Evolutionary conservation across 805 yeast genomes (phyloP).

Genomic region (Candida odintsovae): DNA sequence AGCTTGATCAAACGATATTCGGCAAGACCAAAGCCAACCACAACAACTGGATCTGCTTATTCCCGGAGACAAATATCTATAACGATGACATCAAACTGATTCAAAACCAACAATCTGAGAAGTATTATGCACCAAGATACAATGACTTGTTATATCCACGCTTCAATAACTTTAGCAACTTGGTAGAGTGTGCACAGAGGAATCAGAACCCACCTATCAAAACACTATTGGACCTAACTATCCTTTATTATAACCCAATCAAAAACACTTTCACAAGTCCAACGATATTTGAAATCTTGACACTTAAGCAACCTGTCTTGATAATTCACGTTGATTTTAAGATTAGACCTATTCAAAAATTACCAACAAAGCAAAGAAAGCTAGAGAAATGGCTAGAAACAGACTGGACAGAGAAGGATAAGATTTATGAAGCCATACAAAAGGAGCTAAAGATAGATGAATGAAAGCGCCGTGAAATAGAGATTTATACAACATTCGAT

Average conservation of each 20-base stretch:
- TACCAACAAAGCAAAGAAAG: slow-evolving; percentile 48
- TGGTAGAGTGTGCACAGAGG: slow-evolving; percentile 24
- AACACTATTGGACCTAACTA: slow-evolving; percentile 28
- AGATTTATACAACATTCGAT: no score
- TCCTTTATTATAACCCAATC: slow-evolving; percentile 32
- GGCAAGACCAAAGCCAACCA: slow-evolving; percentile 27
- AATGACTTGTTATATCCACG: slow-evolving; percentile 72
- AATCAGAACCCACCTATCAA: slow-evolving; percentile 10
- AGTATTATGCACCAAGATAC: slow-evolving; percentile 55
- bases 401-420: slow-evolving; percentile 69
- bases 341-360: slow-evolving; percentile 33
- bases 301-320: slow-evolving; percentile 26
- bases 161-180: slow-evolving; percentile 50
- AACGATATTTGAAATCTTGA: slow-evolving; percentile 31
- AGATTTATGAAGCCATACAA: slow-evolving; percentile 34
- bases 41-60: slow-evolving; percentile 62
- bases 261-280: slow-evolving; percentile 28
- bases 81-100: slow-evolving; percentile 38
- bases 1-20: slow-evolving; percentile 32
- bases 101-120: slow-evolving; percentile 51
- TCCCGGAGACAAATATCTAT: slow-evolving; percentile 82
- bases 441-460: slow-evolving; percentile 23
- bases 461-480: no score
- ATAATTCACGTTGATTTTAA: slow-evolving; percentile 22
- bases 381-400: slow-evolving; percentile 74